These are phyloP conservation scores for Fusarium citri DNA, from an alignment of 2,329 filamentous ascomycete genomes.

Conservation along the genomic window DNA sequence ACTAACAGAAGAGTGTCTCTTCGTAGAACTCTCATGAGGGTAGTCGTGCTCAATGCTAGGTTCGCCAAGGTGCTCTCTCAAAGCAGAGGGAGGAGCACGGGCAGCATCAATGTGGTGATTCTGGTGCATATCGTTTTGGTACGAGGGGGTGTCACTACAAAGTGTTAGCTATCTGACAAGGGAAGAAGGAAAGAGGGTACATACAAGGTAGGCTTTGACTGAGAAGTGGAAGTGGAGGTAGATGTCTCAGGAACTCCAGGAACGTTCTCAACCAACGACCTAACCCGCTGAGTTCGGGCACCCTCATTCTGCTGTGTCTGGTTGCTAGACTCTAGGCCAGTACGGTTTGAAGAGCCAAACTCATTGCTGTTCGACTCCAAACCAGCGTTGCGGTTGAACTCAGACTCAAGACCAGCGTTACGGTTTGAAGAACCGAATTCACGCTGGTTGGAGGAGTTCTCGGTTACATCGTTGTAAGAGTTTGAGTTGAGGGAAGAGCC, in stretches of 20 bases:
- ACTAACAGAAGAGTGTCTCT: constrained; percentile 45
- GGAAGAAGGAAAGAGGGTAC: too few species aligned
- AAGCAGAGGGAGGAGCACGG: constrained; percentile 43
- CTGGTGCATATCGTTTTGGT: constrained; percentile 5
- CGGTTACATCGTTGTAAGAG: background rate
- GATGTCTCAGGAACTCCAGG: constrained; percentile 18
- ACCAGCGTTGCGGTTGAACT: background rate
- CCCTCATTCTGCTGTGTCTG: constrained; percentile 15
- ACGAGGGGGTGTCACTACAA: background rate
- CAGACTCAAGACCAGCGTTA: background rate
- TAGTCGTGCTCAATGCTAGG: constrained; percentile 49
- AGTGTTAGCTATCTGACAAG: too few species aligned
- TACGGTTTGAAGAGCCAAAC: background rate
- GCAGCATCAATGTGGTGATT: too few species aligned
- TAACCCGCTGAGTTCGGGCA: constrained; percentile 24
- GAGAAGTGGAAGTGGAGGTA: background rate
- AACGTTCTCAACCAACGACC: constrained; percentile 26
- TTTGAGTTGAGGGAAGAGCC: background rate
- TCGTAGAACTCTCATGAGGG: constrained; percentile 47
- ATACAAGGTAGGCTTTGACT: constrained; percentile 5
- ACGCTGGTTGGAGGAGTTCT: constrained; percentile 11
- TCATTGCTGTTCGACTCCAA: constrained; percentile 5
- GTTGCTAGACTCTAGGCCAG: background rate
- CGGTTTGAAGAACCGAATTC: background rate
- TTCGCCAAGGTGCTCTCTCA: constrained; percentile 43